Evolutionary conservation across 2,329 filamentous ascomycete species (phyloP), one percentile per base, ranked within the genome.

Genomic region (Xylaria multiplex): DNA sequence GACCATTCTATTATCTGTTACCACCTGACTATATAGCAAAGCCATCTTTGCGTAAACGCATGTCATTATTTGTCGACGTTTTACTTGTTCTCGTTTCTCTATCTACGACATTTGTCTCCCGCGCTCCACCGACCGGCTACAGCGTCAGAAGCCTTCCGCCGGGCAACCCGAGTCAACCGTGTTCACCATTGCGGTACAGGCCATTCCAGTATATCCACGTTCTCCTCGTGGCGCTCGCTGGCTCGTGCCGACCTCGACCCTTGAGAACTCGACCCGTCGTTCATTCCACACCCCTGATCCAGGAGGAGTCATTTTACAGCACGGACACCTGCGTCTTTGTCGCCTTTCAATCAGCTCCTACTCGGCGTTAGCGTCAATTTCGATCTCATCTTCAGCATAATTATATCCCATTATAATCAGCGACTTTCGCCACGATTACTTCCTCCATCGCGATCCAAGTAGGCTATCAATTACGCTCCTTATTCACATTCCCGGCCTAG

Each of bases 211-310:
- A 69, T 63, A 69, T 70, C 62, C 70, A 70, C 70, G 53, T 70
- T 69, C 55, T 62, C 46, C 59, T 62, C 69, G 64, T 53, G 68
- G 67, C 68, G 63, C 62, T 70, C 65, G 69, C 67, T 71, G 65
- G 64, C 64, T 63, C 67, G 68, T 71, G 71, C 65, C 67, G 52
- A 68, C 66, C 65, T 70, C 65, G 59, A 59, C 54, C 48, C 32
- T 56, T 45, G 43, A 50, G 22, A 27, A 45, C 40, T 43, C 19
- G 13, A 59, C 2, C 16, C 16, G 14, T 43, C 46, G 40, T 43
- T 60, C 56, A 48, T 56, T 58, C 59, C 19, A 50, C 43, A 30
- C 19, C 16, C 32, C 30, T 56, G 35, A 57, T 50, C 35, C 22
- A 49, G 37, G 49, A 55, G 37, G 37, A 52, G 32, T 14, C 16